These are phyloP conservation scores for Cymbopogon flexuosus DNA, from an alignment of 202 grass and related monocot genomes.

Conservation along the genomic window DNA sequence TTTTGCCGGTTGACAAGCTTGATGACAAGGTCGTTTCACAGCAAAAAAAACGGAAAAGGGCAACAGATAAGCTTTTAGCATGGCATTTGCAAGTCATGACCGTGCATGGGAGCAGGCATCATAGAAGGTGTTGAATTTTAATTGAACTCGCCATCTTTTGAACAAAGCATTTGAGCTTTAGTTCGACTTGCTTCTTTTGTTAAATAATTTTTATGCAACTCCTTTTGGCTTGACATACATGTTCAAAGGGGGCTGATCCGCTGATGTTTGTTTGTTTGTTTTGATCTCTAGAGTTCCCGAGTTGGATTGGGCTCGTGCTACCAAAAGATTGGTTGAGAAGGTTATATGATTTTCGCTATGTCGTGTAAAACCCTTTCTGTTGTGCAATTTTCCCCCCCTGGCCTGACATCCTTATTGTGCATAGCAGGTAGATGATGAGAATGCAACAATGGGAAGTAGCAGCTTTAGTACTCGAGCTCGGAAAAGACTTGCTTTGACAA, in stretches of 20 bases:
- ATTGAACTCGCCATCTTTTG: neutral
- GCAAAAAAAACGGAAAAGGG: constrained; percentile 40
- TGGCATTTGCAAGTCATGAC: constrained; percentile 28
- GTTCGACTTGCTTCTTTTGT: neutral
- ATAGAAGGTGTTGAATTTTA: constrained; percentile 37
- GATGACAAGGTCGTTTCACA: constrained; percentile 11
- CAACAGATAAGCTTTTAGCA: constrained; percentile 23
- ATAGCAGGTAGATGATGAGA: constrained; percentile 34
- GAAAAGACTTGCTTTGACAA: constrained; percentile 40
- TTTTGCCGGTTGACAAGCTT: constrained; percentile 4
- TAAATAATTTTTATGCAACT: constrained; percentile 16
- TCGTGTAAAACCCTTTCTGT: neutral
- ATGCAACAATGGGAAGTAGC: neutral
- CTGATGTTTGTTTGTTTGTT: constrained; percentile 30
- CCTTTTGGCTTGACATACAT: constrained; percentile 10
- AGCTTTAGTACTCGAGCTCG: constrained; percentile 16
- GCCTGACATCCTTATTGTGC: constrained; percentile 33
- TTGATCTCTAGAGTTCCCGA: constrained; percentile 29
- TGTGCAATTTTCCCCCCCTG: neutral
- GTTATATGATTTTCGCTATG: constrained; percentile 20
- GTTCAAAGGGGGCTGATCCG: neutral
- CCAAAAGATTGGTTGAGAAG: constrained; percentile 40
- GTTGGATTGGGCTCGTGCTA: constrained; percentile 37
- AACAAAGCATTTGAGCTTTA: neutral
- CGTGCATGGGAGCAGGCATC: neutral